Conservation (phyloP, 345 rosid genomes). For the Acer campestre region DNA sequence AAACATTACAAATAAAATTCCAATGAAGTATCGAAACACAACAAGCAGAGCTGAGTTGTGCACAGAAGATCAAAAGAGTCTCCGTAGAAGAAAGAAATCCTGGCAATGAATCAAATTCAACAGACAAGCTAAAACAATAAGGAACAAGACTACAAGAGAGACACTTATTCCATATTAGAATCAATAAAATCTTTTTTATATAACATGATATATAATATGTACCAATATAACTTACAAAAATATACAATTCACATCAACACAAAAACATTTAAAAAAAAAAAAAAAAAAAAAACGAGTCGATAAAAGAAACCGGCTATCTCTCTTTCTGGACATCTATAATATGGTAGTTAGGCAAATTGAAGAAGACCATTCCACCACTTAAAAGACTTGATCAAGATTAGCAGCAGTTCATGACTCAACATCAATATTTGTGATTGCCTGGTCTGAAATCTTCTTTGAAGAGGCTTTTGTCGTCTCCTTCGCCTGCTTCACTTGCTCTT, state of each 20-base stretch:
- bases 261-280: conserved; percentile 15
- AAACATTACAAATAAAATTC: neutral
- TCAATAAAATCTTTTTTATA: conserved; percentile 38
- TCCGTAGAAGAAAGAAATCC: neutral
- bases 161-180: conserved; percentile 26
- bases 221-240: conserved; percentile 32
- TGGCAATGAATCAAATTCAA: neutral
- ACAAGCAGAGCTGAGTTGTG: neutral
- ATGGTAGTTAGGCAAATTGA: too few species aligned
- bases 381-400: conserved; percentile 27
- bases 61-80: too few species aligned
- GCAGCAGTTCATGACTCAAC: conserved; percentile 45
- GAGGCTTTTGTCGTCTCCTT: conserved; percentile 37
- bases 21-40: neutral
- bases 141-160: conserved; percentile 6
- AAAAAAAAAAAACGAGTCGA: too few species aligned
- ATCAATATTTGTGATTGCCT: conserved; percentile 24
- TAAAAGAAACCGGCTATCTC: too few species aligned
- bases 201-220: conserved; percentile 32
- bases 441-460: conserved; percentile 38
- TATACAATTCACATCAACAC: conserved; percentile 43
- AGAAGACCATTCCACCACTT: conserved; percentile 25
- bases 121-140: neutral
- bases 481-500: conserved; percentile 42
- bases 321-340: too few species aligned